Percentiles rank a stretch among this genome's conserved stretches.
Evolutionary conservation across 1,284 basidiomycete genomes (phyloP).

Genomic region (Moesziomyces sp.): DNA sequence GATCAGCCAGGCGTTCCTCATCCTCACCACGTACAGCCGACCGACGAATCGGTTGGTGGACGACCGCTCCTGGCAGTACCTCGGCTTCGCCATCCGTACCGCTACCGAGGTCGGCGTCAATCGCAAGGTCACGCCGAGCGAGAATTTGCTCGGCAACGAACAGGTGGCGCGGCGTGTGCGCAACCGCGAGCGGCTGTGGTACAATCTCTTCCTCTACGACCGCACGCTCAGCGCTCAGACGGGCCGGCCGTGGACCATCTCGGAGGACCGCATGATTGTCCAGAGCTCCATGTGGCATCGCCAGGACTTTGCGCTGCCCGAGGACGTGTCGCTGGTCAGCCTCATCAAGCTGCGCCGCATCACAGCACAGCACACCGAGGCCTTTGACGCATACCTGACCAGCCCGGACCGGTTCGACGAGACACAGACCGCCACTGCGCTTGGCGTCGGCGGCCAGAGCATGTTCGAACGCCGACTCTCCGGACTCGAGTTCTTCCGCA

Average conservation of each 20-base stretch:
- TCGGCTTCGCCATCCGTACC: constrained; percentile 59
- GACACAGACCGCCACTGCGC: constrained; percentile 41
- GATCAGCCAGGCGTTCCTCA: constrained; percentile 58
- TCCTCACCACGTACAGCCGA: constrained; percentile 55
- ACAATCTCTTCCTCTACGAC: constrained; percentile 58
- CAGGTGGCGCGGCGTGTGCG: constrained; percentile 55
- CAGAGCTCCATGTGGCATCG: constrained; percentile 58
- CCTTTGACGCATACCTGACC: constrained; percentile 48
- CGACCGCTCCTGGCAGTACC: constrained; percentile 62
- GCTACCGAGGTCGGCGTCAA: constrained; percentile 63
- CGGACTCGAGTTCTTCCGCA: constrained; percentile 53
- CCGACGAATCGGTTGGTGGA: constrained; percentile 57
- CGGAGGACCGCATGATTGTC: constrained; percentile 49
- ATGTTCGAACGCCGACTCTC: constrained; percentile 43
- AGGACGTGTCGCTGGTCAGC: constrained; percentile 56
- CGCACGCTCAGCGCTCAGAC: constrained; percentile 58
- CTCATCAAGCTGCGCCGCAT: constrained; percentile 55
- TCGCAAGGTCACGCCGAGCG: constrained; percentile 48
- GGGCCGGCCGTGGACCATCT: constrained; percentile 57
- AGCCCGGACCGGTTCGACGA: constrained; percentile 46
- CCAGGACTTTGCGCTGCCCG: constrained; percentile 57
- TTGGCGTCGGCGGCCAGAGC: constrained; percentile 45
- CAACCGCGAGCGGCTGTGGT: constrained; percentile 57
- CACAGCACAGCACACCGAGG: constrained; percentile 49
- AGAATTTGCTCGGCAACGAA: constrained; percentile 48